Base-by-base conservation (phyloP, 2,329 filamentous ascomycete genomes). In the Thermomyces lanuginosus region DNA sequence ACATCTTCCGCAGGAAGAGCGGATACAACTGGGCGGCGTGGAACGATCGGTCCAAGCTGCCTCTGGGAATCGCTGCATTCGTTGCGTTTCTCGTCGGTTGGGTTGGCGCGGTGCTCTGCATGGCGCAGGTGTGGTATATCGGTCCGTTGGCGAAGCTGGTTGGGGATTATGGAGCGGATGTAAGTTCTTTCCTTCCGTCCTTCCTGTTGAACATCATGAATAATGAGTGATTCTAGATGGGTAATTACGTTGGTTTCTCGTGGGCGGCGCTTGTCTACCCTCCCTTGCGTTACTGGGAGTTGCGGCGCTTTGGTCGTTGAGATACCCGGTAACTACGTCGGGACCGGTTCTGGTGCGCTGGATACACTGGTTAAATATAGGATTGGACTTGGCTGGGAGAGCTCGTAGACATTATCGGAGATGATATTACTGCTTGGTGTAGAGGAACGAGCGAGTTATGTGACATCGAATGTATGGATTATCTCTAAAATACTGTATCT, bases 81-180 rank as follows among this genome's bases (percentile, higher is more conserved):
- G 39, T 58, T 2, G 64, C 72, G 0, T 78, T 78, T 37, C 45
- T 72, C 20, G 41, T 77, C 8, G 72, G 73, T 3, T 77, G 72
- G 72, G 61, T 60, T 3, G 72, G 72, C 6, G 64, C 70, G 0
- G 63, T 79, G 15, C 44, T 77, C 23, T 72, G 63, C 32, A 78
- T 78, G 73, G 67, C 68, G 12, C 72, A 80, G 52, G 64, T 67
- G 3, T 79, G 72, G 65, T 79, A 73, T 46, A 64, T 69, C 33
- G 73, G 74, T 1, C 73, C 72, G 0, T 48, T 76, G 31, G 69
- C 70, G 3, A 55, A 53, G 24, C 46, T 62, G 27, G 62, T 74
- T 10, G 68, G 69, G 1, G 63, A 63, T 11, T 60, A 64, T 44
- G 67, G 68, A 10, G 66, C 59, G 24, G 66, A 72, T 51, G 56